Percentiles rank a stretch among this genome's conserved stretches.
Conservation (phyloP, 129 eudicot species). For the Escallonia rubra region DNA sequence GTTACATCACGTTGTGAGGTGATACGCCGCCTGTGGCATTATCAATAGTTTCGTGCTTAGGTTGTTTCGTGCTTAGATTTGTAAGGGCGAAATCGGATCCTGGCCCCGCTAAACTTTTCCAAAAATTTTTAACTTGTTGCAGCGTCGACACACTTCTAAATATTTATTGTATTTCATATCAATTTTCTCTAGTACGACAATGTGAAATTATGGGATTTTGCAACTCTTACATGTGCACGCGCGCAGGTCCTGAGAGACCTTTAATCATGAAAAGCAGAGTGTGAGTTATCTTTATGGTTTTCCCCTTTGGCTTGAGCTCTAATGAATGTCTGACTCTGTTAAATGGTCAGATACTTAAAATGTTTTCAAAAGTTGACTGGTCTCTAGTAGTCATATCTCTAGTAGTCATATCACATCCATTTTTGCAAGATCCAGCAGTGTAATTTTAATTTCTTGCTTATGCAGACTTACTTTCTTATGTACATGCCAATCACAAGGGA, state of each 20-base stretch:
- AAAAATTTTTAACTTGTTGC: no score
- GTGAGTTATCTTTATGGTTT: neutral
- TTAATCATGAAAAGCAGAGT: no score
- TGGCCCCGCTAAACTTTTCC: no score
- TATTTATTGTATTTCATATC: neutral
- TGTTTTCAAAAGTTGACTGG: neutral
- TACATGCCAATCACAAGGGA: conserved; percentile 93
- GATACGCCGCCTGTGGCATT: no score
- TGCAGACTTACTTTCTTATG: conserved; percentile 66
- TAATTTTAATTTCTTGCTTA: conserved; percentile 4
- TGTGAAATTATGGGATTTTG: no score
- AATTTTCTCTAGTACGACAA: no score
- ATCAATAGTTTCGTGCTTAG: no score
- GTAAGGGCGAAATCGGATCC: no score
- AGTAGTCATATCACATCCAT: neutral
- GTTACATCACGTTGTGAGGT: no score
- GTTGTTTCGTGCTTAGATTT: no score
- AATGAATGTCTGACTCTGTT: neutral
- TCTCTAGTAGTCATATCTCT: neutral
- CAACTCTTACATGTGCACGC: neutral
- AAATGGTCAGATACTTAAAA: neutral
- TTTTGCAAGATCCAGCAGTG: neutral
- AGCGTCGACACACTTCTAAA: no score
- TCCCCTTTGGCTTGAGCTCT: neutral
- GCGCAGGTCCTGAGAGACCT: neutral